Base-by-base conservation (phyloP, 371 early-diverging fungal genomes). In the Quaeritorhiza haematococci region DNA sequence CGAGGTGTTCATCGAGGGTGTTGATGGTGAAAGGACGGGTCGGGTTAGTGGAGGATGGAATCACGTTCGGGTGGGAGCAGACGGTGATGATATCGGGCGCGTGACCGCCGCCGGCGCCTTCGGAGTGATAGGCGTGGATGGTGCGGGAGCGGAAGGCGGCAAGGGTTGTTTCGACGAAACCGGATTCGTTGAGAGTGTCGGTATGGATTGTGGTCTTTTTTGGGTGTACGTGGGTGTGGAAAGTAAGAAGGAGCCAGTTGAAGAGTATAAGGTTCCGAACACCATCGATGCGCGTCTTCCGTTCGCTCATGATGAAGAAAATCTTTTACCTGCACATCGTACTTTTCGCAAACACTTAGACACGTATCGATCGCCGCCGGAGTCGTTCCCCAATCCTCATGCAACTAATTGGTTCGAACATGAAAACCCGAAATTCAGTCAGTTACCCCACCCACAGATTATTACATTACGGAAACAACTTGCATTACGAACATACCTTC, bases 41-140 rank as follows among this genome's bases (percentile, higher is more conserved):
- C 0, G 96, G 96, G 49, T 93, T 96, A 21, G 96, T 96, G 24
- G 91, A 91, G 0, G 91, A 89, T 1, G 94, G 78, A 23, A 95
- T 79, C 7, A 95, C 92, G 54, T 90, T 89, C 17, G 81, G 75
- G 47, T 86, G 82, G 49, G 89, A 81, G 59, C 89, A 89, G 7
- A 92, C 92, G 7, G 79, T 54, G 28, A 56, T 44, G 43, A 38
- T 90, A 62, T 90, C 91, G 4, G 91, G 91, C 19, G 90, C 91
- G 53, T 94, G 93, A n/a, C 94, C 95, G 56, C 95, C 94, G 27
- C 96, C 96, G 1, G 96, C 96, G 44, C 96, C 96, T 69, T 96
- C 96, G 10, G 89, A 84, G 66, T 96, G 94, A 68, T 93, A 95
- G 0, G 93, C 89, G 62, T 93, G 94, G 54, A 96, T 92, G 3